Evolutionary conservation across 73 alveolate genomes (phyloP).

Genomic region (Effrenium voratum): DNA sequence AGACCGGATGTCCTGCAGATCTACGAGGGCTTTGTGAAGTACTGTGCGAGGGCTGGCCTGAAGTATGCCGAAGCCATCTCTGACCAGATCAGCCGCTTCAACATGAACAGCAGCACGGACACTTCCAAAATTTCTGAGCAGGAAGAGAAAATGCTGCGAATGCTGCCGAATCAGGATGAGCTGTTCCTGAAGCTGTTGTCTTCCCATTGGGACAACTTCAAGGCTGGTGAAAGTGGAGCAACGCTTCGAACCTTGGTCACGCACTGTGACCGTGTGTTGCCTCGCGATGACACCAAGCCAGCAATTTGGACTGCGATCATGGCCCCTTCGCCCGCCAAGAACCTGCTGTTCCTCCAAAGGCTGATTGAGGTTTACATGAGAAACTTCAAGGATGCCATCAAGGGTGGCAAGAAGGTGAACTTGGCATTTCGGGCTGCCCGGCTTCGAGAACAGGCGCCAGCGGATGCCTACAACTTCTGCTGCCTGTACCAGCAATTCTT

Average conservation of each 20-base stretch:
- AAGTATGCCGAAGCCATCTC: background rate
- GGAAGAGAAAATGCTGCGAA: slow-evolving; percentile 6
- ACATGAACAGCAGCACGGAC: background rate
- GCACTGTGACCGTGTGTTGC: background rate
- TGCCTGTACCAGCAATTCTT: background rate
- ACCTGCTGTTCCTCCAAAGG: background rate
- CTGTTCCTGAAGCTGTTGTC: background rate
- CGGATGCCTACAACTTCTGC: slow-evolving; percentile 20
- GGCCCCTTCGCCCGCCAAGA: background rate
- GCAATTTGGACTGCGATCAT: background rate
- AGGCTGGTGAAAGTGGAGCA: background rate
- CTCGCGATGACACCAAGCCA: background rate
- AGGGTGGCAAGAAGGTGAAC: background rate
- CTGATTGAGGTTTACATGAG: background rate
- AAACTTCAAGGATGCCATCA: background rate
- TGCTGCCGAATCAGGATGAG: background rate
- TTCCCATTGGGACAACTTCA: slow-evolving; percentile 41
- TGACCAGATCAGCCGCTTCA: background rate
- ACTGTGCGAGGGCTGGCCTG: background rate
- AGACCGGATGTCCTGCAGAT: slow-evolving; percentile 22
- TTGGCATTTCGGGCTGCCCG: background rate
- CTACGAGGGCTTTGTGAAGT: background rate
- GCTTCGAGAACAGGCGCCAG: background rate
- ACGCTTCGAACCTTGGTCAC: background rate
- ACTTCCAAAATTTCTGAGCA: background rate